phyloP scores from a whole-genome alignment of 305 asterid genomes.

The Ilex paraguariensis region DNA sequence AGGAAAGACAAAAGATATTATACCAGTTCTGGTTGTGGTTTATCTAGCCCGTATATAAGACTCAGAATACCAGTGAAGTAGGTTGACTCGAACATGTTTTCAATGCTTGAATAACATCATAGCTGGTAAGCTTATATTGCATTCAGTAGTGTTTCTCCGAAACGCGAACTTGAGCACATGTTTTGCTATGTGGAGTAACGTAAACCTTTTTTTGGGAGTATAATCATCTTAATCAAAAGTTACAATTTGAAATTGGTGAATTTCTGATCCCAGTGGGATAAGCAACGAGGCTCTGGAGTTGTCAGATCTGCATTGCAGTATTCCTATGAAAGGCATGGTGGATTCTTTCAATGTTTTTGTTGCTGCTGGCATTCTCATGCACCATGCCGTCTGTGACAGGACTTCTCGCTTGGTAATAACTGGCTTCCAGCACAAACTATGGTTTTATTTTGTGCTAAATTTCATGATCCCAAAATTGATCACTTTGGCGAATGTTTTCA shows the following conservation, averaged over 20 bases:
- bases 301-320: constrained; percentile 82
- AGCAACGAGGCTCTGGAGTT: constrained; percentile 72
- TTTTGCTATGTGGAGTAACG: too few species aligned
- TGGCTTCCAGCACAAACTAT: background rate
- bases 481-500: background rate
- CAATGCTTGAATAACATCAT: too few species aligned
- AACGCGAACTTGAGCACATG: too few species aligned
- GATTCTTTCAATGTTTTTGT: constrained; percentile 95
- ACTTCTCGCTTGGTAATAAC: constrained; percentile 60
- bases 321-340: constrained; percentile 97
- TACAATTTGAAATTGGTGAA: background rate
- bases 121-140: too few species aligned
- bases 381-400: constrained; percentile 82
- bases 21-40: too few species aligned
- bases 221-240: too few species aligned
- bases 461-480: background rate
- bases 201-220: too few species aligned
- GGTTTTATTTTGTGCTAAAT: background rate
- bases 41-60: too few species aligned
- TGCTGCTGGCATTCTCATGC: constrained; percentile 97
- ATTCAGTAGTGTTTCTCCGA: too few species aligned
- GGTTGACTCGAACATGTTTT: too few species aligned
- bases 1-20: too few species aligned
- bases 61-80: too few species aligned
- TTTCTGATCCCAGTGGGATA: constrained; percentile 61